Percentiles rank a stretch among this genome's conserved stretches.
phyloP scores from a whole-genome alignment of 2,329 filamentous ascomycete genomes.

The Epicoccum nigrum region DNA sequence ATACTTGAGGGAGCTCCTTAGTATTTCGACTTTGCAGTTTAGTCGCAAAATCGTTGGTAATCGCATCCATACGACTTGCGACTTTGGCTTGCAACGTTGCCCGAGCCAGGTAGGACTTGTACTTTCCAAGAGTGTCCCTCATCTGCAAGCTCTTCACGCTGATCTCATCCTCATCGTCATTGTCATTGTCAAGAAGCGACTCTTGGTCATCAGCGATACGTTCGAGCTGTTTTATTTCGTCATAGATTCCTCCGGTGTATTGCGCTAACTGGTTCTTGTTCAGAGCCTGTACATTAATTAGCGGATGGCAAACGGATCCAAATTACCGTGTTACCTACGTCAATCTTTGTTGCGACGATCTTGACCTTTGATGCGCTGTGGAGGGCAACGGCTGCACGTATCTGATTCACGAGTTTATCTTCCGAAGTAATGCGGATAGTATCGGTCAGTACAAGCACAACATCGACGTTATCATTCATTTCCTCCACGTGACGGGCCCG shows the following conservation, averaged over 20 bases:
- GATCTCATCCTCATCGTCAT: not conserved
- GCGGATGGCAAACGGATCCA: not conserved
- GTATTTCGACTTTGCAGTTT: slow-evolving; percentile 12
- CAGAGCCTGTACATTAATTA: slow-evolving; percentile 2
- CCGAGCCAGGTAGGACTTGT: slow-evolving; percentile 22
- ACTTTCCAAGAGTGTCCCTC: slow-evolving; percentile 7
- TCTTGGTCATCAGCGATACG: not conserved
- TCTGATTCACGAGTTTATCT: slow-evolving; percentile 24
- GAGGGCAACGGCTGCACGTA: slow-evolving; percentile 12
- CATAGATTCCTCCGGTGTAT: slow-evolving; percentile 14
- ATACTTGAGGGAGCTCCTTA: slow-evolving; percentile 4
- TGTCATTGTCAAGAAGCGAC: slow-evolving; percentile 16
- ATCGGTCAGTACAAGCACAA: slow-evolving; percentile 28
- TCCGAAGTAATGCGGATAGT: slow-evolving; percentile 26
- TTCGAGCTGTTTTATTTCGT: slow-evolving; percentile 10
- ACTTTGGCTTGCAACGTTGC: slow-evolving; percentile 14
- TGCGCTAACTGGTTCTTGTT: slow-evolving; percentile 14
- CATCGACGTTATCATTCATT: slow-evolving; percentile 27
- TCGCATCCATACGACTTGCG: slow-evolving; percentile 10
- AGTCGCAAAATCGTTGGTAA: slow-evolving; percentile 14
- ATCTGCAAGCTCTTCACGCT: not conserved
- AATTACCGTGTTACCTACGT: slow-evolving; percentile 18
- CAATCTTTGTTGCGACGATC: slow-evolving; percentile 32
- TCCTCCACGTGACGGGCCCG: slow-evolving; percentile 24
- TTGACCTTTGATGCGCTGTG: slow-evolving; percentile 27